Base-by-base conservation (phyloP, 352 stramenopile species). In the Thalassiosira mediterranea region DNA sequence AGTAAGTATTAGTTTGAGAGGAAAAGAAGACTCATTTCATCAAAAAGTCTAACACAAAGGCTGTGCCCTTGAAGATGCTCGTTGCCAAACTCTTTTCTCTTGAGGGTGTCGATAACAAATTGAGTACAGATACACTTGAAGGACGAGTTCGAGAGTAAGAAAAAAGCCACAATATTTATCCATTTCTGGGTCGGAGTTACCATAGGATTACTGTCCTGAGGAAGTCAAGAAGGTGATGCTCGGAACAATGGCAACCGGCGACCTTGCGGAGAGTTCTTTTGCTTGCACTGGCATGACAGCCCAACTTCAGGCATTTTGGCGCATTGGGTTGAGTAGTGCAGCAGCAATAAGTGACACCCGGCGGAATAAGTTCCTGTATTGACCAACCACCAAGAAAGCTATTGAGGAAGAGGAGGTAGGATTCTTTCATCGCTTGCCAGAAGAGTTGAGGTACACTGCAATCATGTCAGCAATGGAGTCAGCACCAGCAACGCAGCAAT, bases 201-300 rank as follows among this genome's bases (percentile, higher is more conserved):
- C 62, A 26, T 72, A 19, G 10, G 51, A 72, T 15, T 32, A 72
- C 34, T 72, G 47, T 25, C 15, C 48, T 10, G 47, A 72, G 21
- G 28, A 61, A 13, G 31, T 46, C 23, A 72, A 72, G 32, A 63
- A 40, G 25, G 48, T 15, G 19, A 54, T 72, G 62, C 13, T 60
- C 7, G 65, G 65, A 28, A 68, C 26, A 19, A 34, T 58, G 56
- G 65, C 65, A 44, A 40, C 32, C 1, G 68, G 61, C 53, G 54
- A 75, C 56, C 21, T 62, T 0, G 53, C 65, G 7, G 65, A 75
- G 44, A 67, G 65, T 34, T 32, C 46, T 5, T 68, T 74, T 46
- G 53, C 34, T 19, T n/a, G n/a, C n/a, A n/a, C n/a, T n/a, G 53
- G 65, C 23, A 32, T 58, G 15, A 74, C 65, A 13, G 15, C 44